Evolutionary conservation across 2,329 filamentous ascomycete species (phyloP).

Genomic region (Penicillium freii): DNA sequence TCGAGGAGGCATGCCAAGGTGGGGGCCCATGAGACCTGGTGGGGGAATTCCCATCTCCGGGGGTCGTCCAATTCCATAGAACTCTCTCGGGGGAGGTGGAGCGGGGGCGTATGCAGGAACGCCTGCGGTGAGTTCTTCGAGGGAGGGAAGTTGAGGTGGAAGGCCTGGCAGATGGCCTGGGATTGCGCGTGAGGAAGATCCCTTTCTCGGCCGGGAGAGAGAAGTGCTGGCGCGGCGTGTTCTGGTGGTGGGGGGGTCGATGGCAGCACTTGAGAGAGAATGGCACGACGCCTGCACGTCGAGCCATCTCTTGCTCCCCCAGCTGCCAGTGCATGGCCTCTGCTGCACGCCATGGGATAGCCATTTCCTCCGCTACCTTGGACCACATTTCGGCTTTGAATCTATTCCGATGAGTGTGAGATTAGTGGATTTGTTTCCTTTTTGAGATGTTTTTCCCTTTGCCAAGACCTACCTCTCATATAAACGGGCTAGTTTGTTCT

Average conservation of each 20-base stretch:
- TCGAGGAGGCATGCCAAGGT: constrained; percentile 36
- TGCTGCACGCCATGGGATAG: constrained; percentile 88
- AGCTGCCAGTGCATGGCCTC: constrained; percentile 99
- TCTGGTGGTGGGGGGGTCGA: constrained; percentile 47
- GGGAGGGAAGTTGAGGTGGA: constrained; percentile 42
- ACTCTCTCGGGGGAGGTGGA: constrained; percentile 35
- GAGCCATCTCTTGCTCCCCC: constrained; percentile 89
- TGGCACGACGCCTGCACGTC: constrained; percentile 82
- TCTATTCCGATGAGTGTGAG: constrained; percentile 49
- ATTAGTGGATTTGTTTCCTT: constrained; percentile 12
- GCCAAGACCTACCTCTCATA: constrained; percentile 78
- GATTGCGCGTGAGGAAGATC: constrained; percentile 40
- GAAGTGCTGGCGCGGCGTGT: constrained; percentile 40
- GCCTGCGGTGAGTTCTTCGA: constrained; percentile 48
- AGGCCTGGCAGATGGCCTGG: constrained; percentile 24
- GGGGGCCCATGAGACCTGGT: constrained; percentile 32
- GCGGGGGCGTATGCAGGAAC: constrained; percentile 46
- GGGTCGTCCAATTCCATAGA: constrained; percentile 35
- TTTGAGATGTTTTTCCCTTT: not conserved
- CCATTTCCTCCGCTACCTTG: constrained; percentile 92
- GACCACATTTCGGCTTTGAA: constrained; percentile 99
- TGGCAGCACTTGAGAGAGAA: constrained; percentile 67
- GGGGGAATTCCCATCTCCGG: constrained; percentile 33
- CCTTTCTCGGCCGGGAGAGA: constrained; percentile 40
- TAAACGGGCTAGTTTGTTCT: constrained; percentile 90